Conservation (phyloP, 2,329 filamentous ascomycete genomes). For the Cercospora brassicicola region DNA sequence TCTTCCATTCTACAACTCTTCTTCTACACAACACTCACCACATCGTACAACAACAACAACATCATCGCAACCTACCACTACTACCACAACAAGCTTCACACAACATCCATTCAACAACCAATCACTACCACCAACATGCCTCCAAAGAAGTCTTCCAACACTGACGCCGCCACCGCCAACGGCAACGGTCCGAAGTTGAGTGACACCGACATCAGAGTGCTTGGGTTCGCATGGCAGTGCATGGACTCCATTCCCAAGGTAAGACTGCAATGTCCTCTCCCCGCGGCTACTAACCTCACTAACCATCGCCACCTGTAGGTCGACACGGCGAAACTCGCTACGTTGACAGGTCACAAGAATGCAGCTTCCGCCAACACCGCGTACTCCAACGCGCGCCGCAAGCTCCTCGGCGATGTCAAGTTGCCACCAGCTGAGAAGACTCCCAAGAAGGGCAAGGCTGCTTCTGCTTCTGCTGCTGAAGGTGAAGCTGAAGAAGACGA, state of each 20-base stretch:
- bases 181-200: constrained; percentile 3
- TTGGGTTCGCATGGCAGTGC: constrained; percentile 18
- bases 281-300: background rate
- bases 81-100: background rate
- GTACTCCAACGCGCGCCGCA: constrained; percentile 64
- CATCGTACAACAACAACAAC: background rate
- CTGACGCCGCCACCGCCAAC: background rate
- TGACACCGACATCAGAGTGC: constrained; percentile 14
- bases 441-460: background rate
- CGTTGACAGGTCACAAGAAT: constrained; percentile 26
- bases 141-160: constrained; percentile 3
- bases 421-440: constrained; percentile 6
- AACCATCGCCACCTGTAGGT: constrained; percentile 19
- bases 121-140: background rate
- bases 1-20: background rate
- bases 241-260: constrained; percentile 16
- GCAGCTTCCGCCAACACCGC: constrained; percentile 23
- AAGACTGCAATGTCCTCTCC: background rate
- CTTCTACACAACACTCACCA: background rate
- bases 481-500: constrained; percentile 2
- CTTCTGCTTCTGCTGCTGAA: background rate
- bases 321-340: constrained; percentile 26
- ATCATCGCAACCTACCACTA: background rate
- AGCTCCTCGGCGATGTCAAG: constrained; percentile 65
- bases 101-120: background rate